Percentiles rank a stretch among this genome's conserved stretches.
Conservation (phyloP, 495 filamentous ascomycete species). For the Penicillium subrubescens region DNA sequence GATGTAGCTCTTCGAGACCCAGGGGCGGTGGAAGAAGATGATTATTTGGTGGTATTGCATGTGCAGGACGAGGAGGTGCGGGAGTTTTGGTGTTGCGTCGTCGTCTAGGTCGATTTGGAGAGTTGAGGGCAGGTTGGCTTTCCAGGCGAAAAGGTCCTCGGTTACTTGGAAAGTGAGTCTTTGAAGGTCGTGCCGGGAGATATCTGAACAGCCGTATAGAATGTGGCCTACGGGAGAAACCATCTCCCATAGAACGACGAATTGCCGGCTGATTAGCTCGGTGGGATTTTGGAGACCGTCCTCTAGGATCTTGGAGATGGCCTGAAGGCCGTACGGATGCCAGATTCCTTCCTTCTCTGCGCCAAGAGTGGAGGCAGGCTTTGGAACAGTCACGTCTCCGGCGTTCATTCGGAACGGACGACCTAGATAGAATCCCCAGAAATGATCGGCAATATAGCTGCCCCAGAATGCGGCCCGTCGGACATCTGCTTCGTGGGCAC, state of each 20-base stretch:
- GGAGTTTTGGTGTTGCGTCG: slow-evolving; percentile 38
- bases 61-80: slow-evolving; percentile 52
- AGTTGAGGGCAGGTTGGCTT: slow-evolving; percentile 43
- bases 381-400: slow-evolving; percentile 47
- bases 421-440: slow-evolving; percentile 54
- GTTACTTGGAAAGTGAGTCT: slow-evolving; percentile 45
- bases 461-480: slow-evolving; percentile 52
- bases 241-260: slow-evolving; percentile 52
- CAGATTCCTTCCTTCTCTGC: slow-evolving; percentile 42
- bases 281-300: slow-evolving; percentile 38
- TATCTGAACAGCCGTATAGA: slow-evolving; percentile 52
- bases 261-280: slow-evolving; percentile 47
- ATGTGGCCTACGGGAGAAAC: slow-evolving; percentile 51
- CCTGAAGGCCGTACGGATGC: slow-evolving; percentile 47
- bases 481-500: slow-evolving; percentile 45
- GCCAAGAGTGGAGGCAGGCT: slow-evolving; percentile 41
- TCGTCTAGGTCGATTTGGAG: slow-evolving; percentile 46
- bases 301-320: slow-evolving; percentile 19
- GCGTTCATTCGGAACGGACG: slow-evolving; percentile 50
- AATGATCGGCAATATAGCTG: slow-evolving; percentile 52
- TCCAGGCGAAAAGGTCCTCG: slow-evolving; percentile 51
- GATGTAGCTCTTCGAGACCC: slow-evolving; percentile 52
- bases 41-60: slow-evolving; percentile 58
- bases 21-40: slow-evolving; percentile 54
- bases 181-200: slow-evolving; percentile 48